phyloP scores from a whole-genome alignment of 2,329 filamentous ascomycete species.

The Fusarium lyarnte region DNA sequence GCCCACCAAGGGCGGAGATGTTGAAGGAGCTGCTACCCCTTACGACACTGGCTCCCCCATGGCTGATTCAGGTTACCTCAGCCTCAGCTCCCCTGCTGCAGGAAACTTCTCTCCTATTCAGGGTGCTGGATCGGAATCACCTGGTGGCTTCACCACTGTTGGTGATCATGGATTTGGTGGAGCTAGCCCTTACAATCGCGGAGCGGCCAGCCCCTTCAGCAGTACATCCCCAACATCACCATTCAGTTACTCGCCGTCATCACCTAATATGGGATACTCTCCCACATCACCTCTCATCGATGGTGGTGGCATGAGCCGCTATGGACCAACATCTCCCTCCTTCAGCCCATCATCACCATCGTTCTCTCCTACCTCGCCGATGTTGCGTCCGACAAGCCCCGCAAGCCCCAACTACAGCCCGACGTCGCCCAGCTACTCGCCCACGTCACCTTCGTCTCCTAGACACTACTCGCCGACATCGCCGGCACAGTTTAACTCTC shows the following conservation, averaged over 20 bases:
- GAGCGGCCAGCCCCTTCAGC: constrained; percentile 79
- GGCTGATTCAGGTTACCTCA: constrained; percentile 73
- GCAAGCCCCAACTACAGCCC: constrained; percentile 71
- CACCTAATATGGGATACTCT: constrained; percentile 77
- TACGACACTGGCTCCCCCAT: constrained; percentile 90
- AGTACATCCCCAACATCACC: constrained; percentile 74
- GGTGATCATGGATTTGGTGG: constrained; percentile 59
- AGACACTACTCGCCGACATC: constrained; percentile 75
- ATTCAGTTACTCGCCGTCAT: constrained; percentile 79
- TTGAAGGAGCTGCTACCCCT: constrained; percentile 89
- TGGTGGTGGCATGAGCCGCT: constrained; percentile 59
- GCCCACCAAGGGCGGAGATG: constrained; percentile 76
- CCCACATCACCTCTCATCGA: constrained; percentile 77
- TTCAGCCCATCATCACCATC: constrained; percentile 72
- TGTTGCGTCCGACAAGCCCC: constrained; percentile 64
- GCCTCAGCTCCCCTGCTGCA: constrained; percentile 69
- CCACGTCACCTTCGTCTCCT: constrained; percentile 66
- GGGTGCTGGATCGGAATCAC: constrained; percentile 75
- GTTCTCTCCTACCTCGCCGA: constrained; percentile 70
- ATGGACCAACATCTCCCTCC: constrained; percentile 64
- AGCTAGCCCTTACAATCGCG: constrained; percentile 72
- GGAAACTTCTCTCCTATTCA: constrained; percentile 82
- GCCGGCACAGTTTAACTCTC: constrained; percentile 76
- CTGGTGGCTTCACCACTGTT: constrained; percentile 70
- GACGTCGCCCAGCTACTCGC: constrained; percentile 72